These are phyloP conservation scores for Solanum chiquidenum DNA, from an alignment of 257 asterid species.

Conservation along the genomic window DNA sequence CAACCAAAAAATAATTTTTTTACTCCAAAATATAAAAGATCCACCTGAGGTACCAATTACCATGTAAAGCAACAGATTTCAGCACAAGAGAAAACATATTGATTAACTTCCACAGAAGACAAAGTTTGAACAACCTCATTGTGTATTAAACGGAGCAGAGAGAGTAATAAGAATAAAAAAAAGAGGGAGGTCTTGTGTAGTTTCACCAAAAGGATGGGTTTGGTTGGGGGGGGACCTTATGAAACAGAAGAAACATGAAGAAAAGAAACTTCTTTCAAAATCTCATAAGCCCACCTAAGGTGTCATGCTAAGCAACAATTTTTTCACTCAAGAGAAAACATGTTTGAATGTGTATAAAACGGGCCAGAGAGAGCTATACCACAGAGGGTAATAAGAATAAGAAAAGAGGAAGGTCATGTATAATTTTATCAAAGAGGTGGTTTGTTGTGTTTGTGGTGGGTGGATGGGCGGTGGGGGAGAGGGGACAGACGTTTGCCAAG, in stretches of 20 bases:
- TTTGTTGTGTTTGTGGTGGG: neutral
- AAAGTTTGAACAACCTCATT: neutral
- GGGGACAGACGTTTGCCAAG: neutral
- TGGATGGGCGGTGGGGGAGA: neutral
- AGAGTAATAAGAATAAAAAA: neutral
- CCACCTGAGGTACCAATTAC: neutral
- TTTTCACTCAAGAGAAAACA: neutral
- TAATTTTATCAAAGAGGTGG: neutral
- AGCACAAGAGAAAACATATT: neutral
- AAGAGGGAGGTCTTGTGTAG: neutral
- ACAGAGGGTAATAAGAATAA: neutral
- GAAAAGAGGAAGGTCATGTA: neutral
- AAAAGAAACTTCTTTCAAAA: neutral
- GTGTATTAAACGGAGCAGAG: neutral
- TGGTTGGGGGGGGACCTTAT: neutral
- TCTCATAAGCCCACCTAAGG: neutral
- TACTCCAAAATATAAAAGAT: neutral
- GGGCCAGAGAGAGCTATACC: neutral
- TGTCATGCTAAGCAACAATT: neutral
- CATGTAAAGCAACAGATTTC: neutral
- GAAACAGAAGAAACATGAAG: neutral
- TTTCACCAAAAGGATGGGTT: neutral
- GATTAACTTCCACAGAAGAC: neutral
- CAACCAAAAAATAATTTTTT: neutral
- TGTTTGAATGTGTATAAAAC: neutral